Evolutionary conservation across 495 filamentous ascomycete species (phyloP), one percentile per base, ranked within the genome.

Genomic region (Tuber melanosporum): DNA sequence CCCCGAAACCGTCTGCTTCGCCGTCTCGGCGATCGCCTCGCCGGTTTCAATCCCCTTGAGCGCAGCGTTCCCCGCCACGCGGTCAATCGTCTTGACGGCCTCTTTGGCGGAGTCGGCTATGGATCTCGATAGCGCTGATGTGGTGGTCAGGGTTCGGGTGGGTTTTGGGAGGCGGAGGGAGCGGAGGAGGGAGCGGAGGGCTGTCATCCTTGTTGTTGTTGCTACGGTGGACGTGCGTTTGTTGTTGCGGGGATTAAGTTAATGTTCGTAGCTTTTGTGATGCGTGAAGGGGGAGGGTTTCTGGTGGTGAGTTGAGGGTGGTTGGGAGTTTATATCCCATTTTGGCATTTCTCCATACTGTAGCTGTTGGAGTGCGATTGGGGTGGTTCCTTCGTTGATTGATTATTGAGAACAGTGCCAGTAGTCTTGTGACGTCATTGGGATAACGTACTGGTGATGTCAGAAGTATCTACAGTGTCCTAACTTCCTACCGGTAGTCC

Each of bases 31-130:
- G 39, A 83, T 46, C 1, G 36, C 69, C 39, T 83, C 82, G 7
- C 82, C 82, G 1, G 78, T 70, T 62, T 83, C 77, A 73, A 86
- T 83, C 39, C 79, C 76, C 46, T 83, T 83, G 17, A 85, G 26
- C 0, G 82, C 82, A 0, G 77, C 77, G 14, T 70, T 70, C 45
- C 81, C 66, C 20, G 81, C 78, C 14, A 70, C 72, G 26, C 74
- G 79, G 79, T 81, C 82, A 26, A 83, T 73, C 10, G 74, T 46
- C 32, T 78, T 76, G 19, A 74, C 81, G 26, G 74, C 77, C 36
- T 75, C 71, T 43, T 75, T 83, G 73, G 82, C 44, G 6, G 74
- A 70, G 17, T 78, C 81, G n/a, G 76, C 42, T 42, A 78, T 39
- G 20, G 73, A 41, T 32, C 74, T 79, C 39, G 42, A 43, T 42